Conservation (phyloP, 345 rosid species). For the Gossypium rotundifolium region DNA sequence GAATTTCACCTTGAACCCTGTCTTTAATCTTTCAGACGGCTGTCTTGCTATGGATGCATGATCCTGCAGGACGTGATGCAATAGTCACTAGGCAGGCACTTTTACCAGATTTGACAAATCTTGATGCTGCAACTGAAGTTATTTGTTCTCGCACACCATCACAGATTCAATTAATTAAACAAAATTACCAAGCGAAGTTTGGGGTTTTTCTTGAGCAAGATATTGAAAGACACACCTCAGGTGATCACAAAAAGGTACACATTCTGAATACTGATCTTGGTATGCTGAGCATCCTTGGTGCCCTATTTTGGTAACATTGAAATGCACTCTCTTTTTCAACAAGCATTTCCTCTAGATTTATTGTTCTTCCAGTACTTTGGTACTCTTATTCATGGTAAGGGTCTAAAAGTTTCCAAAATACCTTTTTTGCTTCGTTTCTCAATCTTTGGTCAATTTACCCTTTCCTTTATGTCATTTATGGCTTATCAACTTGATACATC, state of each 20-base stretch:
- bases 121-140: conserved; percentile 49
- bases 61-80: conserved; percentile 65
- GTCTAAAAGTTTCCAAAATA: neutral
- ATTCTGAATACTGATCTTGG: neutral
- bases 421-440: neutral
- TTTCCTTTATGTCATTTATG: neutral
- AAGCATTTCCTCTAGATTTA: neutral
- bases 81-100: conserved; percentile 35
- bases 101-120: neutral
- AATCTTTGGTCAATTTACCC: neutral
- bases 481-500: neutral
- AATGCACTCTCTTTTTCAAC: neutral
- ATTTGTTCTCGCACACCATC: conserved; percentile 68
- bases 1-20: neutral
- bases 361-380: neutral
- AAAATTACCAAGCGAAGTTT: conserved; percentile 41
- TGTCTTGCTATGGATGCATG: conserved; percentile 62
- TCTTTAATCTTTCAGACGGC: conserved; percentile 38
- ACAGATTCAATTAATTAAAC: conserved; percentile 56
- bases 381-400: neutral
- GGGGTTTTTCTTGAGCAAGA: conserved; percentile 47
- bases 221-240: conserved; percentile 30
- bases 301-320: neutral
- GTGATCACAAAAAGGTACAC: conserved; percentile 51
- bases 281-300: neutral